Percentiles rank a stretch among this genome's conserved stretches.
These are phyloP conservation scores for Tripterygium wilfordii DNA, from an alignment of 177 flowering plant species.

Conservation along the genomic window DNA sequence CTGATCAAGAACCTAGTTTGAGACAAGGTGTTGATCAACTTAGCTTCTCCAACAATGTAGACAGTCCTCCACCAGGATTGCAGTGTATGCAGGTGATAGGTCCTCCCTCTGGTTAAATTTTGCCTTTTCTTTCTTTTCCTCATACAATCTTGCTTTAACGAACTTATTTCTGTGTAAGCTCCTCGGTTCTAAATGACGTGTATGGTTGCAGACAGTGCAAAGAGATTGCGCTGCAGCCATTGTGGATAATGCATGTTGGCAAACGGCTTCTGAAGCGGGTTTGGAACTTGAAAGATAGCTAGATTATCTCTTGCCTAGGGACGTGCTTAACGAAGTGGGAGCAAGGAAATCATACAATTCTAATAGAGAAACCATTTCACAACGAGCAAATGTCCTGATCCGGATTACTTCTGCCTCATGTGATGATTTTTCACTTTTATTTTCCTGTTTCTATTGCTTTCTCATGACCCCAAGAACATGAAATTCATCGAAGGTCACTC, in stretches of 20 bases:
- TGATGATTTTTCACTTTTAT: too few species aligned
- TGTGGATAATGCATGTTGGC: conserved; percentile 1
- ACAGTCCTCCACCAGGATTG: conserved; percentile 3
- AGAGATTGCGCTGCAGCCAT: conserved; percentile 1
- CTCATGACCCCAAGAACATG: too few species aligned
- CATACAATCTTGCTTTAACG: too few species aligned
- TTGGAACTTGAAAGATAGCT: conserved; percentile 12
- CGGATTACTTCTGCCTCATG: too few species aligned
- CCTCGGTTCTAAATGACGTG: too few species aligned
- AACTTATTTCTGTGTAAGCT: too few species aligned
- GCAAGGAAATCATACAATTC: too few species aligned
- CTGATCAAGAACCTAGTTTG: conserved; percentile 7
- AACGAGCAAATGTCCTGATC: too few species aligned
- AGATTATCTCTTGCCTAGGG: background rate
- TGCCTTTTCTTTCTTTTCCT: background rate
- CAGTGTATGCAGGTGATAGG: background rate
- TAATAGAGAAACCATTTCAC: too few species aligned
- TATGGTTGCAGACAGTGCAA: conserved; percentile 12
- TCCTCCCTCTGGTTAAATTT: background rate
- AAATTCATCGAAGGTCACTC: too few species aligned
- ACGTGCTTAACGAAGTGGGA: background rate
- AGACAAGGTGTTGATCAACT: conserved; percentile 9
- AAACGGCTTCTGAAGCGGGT: background rate
- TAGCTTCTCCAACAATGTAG: conserved; percentile 6
- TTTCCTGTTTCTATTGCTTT: too few species aligned